phyloP scores from a whole-genome alignment of 768 basidiomycete species.

The Porpolomopsis calyptriformis region DNA sequence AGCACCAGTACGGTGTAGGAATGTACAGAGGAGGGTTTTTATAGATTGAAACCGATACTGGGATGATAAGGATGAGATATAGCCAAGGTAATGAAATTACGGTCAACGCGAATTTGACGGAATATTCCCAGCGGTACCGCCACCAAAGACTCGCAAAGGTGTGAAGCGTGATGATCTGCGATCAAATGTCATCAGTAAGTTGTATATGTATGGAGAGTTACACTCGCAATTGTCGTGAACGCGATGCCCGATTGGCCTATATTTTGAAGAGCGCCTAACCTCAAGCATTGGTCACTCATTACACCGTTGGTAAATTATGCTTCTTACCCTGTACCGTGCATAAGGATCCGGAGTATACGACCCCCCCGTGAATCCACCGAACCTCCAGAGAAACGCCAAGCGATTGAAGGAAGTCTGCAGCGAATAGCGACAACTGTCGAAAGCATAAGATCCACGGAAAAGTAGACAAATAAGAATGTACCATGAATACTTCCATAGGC shows the following conservation, averaged over 20 bases:
- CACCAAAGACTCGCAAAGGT: background rate
- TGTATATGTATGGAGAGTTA: no score
- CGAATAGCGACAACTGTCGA: constrained; percentile 7
- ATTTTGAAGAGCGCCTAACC: background rate
- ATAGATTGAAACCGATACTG: constrained; percentile 2
- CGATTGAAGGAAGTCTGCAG: constrained; percentile 6
- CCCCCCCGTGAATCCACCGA: constrained; percentile 6
- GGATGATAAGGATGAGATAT: constrained; percentile 3
- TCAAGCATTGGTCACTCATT: no score
- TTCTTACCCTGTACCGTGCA: constrained; percentile 7
- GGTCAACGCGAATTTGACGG: background rate
- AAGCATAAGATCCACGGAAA: background rate
- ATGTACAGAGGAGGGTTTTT: constrained; percentile 5
- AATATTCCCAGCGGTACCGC: background rate
- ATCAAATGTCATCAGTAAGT: background rate
- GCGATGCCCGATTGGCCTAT: background rate
- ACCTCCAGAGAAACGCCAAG: constrained; percentile 8
- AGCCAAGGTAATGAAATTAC: background rate
- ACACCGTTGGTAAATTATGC: no score
- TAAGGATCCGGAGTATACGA: background rate
- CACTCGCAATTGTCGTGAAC: background rate
- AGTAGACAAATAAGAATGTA: background rate
- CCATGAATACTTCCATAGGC: background rate
- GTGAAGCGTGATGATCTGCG: background rate
- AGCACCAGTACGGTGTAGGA: constrained; percentile 12